These are phyloP conservation scores for Trypanosoma scelopori DNA, from an alignment of 208 protist species.

Conservation along the genomic window DNA sequence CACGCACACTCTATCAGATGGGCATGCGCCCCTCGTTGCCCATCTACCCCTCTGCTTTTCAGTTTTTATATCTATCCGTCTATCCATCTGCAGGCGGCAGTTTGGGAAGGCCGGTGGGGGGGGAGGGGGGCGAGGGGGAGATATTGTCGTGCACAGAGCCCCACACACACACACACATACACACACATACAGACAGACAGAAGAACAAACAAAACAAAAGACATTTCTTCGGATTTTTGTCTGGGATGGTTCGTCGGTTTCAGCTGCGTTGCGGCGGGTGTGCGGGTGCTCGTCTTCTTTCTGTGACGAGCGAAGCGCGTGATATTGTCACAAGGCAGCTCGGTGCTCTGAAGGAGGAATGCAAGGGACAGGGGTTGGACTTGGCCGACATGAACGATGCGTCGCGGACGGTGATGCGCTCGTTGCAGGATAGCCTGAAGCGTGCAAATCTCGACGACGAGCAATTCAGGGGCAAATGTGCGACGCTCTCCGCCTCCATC, in stretches of 20 bases:
- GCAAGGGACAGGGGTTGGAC: slow-evolving; percentile 84
- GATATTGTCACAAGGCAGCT: slow-evolving; percentile 79
- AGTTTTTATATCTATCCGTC: too few species aligned
- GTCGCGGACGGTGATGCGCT: slow-evolving; percentile 50
- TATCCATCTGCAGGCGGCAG: too few species aligned
- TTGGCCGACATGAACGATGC: slow-evolving; percentile 88
- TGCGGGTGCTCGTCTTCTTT: slow-evolving; percentile 28
- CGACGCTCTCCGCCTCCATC: slow-evolving; percentile 72
- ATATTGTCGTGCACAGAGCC: too few species aligned
- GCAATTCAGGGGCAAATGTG: slow-evolving; percentile 72
- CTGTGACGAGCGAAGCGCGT: slow-evolving; percentile 41
- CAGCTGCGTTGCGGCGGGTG: background rate
- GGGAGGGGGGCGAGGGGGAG: too few species aligned
- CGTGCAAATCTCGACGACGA: slow-evolving; percentile 55
- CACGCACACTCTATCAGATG: too few species aligned
- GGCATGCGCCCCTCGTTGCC: too few species aligned
- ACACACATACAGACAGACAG: too few species aligned
- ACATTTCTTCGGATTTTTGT: slow-evolving; percentile 11
- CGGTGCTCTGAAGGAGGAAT: slow-evolving; percentile 80
- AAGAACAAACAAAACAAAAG: too few species aligned
- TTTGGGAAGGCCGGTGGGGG: too few species aligned
- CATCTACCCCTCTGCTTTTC: too few species aligned
- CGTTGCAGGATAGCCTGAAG: slow-evolving; percentile 57
- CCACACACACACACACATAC: too few species aligned
- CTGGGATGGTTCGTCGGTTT: slow-evolving; percentile 19